Conservation (phyloP, 1,284 basidiomycete genomes). For the Puccinia brachypodii region DNA sequence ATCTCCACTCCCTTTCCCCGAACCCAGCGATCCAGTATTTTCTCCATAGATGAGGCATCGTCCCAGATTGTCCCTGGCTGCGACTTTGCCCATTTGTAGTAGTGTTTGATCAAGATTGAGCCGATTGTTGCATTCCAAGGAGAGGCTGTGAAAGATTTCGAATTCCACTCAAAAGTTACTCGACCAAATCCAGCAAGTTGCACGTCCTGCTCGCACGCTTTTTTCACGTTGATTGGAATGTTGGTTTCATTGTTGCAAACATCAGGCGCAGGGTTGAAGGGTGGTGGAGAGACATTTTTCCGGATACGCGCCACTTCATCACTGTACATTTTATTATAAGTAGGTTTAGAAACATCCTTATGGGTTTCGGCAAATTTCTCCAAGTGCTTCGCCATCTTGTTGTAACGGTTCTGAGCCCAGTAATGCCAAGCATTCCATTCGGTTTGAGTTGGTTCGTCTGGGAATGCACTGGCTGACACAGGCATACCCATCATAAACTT, state of each 20-base stretch:
- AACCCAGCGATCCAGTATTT: background rate
- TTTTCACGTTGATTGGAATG: background rate
- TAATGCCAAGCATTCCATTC: background rate
- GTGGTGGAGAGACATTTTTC: background rate
- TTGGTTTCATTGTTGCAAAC: background rate
- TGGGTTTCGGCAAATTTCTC: background rate
- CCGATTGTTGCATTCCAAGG: background rate
- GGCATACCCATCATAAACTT: conserved; percentile 10
- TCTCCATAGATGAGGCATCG: background rate
- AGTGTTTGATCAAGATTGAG: background rate
- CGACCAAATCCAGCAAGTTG: background rate
- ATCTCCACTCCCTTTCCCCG: background rate
- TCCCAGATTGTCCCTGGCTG: background rate
- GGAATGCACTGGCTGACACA: background rate
- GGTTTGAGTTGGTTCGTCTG: background rate
- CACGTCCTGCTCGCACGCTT: background rate
- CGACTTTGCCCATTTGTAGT: background rate
- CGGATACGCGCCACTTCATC: background rate
- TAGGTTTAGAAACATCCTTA: background rate
- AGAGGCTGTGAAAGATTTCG: background rate
- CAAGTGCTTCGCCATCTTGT: background rate
- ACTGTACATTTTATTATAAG: background rate
- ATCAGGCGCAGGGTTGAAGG: background rate
- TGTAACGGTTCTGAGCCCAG: background rate
- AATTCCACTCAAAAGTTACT: background rate